These are phyloP conservation scores for Coemansia sp. DNA, from an alignment of 192 early-diverging fungal species.

Conservation along the genomic window DNA sequence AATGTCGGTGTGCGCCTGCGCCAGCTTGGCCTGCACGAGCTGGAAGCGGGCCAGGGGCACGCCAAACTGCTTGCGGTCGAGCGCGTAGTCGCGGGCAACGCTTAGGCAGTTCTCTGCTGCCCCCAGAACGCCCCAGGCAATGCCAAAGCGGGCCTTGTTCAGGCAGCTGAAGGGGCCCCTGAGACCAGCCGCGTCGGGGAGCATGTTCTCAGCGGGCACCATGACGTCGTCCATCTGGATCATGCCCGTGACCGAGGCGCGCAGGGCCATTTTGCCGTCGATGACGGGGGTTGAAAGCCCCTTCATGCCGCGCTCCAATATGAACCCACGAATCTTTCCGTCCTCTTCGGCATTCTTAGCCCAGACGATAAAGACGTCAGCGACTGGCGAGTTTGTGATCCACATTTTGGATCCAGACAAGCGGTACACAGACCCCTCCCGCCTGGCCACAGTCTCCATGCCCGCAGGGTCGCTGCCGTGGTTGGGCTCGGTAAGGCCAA, in stretches of 20 bases:
- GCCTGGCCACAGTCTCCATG: conserved; percentile 90
- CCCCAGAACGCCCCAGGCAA: conserved; percentile 94
- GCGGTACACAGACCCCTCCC: conserved; percentile 68
- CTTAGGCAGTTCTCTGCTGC: conserved; percentile 90
- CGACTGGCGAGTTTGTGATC: conserved; percentile 98
- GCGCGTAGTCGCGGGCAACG: conserved; percentile 85
- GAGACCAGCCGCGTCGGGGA: conserved; percentile 87
- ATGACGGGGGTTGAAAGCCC: conserved; percentile 86
- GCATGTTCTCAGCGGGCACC: conserved; percentile 85
- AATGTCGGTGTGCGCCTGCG: conserved; percentile 91
- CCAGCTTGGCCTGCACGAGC: conserved; percentile 95
- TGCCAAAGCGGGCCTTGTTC: conserved; percentile 96
- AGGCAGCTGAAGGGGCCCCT: conserved; percentile 96
- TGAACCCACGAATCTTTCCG: conserved; percentile 87
- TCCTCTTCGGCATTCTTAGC: conserved; percentile 77
- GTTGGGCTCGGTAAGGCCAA: conserved; percentile 98
- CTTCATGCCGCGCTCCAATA: conserved; percentile 94
- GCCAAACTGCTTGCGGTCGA: conserved; percentile 91
- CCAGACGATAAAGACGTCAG: conserved; percentile 96
- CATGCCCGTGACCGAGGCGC: conserved; percentile 94
- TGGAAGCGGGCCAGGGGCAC: conserved; percentile 89
- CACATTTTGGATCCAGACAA: conserved; percentile 94
- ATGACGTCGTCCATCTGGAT: conserved; percentile 98
- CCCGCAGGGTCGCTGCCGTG: conserved; percentile 91
- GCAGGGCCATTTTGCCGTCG: conserved; percentile 92